Conservation (phyloP, 306 rosid species). For the Vigna trinervia region DNA sequence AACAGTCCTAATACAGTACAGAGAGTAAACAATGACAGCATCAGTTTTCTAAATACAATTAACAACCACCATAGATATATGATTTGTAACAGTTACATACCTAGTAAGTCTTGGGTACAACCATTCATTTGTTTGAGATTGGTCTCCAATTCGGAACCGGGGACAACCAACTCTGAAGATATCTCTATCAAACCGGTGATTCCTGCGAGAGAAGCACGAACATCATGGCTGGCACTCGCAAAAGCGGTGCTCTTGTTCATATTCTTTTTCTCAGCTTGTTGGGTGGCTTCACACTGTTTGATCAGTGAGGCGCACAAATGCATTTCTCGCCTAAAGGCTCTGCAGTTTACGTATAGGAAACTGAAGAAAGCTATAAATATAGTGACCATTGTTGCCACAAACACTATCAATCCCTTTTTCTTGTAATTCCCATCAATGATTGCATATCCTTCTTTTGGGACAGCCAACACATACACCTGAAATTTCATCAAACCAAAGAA, state of each 20-base stretch:
- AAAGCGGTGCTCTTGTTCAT: constrained; percentile 76
- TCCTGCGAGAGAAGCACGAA: constrained; percentile 72
- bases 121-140: constrained; percentile 65
- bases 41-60: no score
- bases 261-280: constrained; percentile 79
- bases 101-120: constrained; percentile 70
- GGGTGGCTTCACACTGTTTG: constrained; percentile 73
- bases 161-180: constrained; percentile 46
- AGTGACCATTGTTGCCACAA: constrained; percentile 43
- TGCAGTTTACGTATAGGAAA: constrained; percentile 40
- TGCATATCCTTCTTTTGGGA: constrained; percentile 44
- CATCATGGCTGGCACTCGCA: constrained; percentile 77
- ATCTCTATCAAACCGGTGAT: constrained; percentile 68
- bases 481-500: constrained; percentile 20
- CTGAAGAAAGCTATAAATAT: constrained; percentile 44
- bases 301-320: constrained; percentile 63
- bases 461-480: constrained; percentile 64
- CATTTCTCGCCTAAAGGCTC: constrained; percentile 61
- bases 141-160: constrained; percentile 52
- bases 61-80: no score
- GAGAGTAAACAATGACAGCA: neutral
- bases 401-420: constrained; percentile 45
- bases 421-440: constrained; percentile 41
- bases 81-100: constrained; percentile 41
- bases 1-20: constrained; percentile 55